These are phyloP conservation scores for Mycena albidolilacea DNA, from an alignment of 768 basidiomycete species.

Conservation along the genomic window DNA sequence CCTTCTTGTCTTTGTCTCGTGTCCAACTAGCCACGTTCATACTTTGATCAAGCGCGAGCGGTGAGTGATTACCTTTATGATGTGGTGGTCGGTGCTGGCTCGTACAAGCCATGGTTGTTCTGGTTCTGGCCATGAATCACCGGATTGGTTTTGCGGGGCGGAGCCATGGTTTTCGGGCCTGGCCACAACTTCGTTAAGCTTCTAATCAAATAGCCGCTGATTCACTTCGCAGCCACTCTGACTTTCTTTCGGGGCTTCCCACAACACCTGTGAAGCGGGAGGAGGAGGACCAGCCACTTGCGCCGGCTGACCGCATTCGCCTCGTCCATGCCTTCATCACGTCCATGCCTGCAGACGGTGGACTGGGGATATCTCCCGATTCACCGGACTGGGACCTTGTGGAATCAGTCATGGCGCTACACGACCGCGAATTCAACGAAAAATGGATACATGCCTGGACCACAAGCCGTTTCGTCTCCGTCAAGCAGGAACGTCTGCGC, in stretches of 20 bases:
- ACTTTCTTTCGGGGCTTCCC: slow-evolving; percentile 85
- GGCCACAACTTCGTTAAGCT: not conserved
- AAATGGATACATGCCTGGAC: slow-evolving; percentile 86
- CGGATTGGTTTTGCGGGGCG: no score
- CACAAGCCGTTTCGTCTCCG: slow-evolving; percentile 70
- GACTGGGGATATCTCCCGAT: slow-evolving; percentile 85
- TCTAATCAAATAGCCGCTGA: not conserved
- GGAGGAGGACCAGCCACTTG: slow-evolving; percentile 62
- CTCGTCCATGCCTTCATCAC: slow-evolving; percentile 82
- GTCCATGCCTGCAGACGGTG: slow-evolving; percentile 80
- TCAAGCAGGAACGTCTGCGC: slow-evolving; percentile 78
- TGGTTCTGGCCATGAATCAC: not conserved
- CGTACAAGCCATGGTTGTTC: not conserved
- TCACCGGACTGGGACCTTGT: slow-evolving; percentile 84
- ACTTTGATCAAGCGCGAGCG: slow-evolving; percentile 81
- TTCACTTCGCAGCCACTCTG: slow-evolving; percentile 67
- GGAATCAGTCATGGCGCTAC: slow-evolving; percentile 86
- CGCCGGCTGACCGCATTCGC: slow-evolving; percentile 85
- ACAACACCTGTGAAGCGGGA: slow-evolving; percentile 63
- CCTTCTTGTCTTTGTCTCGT: slow-evolving; percentile 82
- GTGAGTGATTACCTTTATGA: slow-evolving; percentile 58
- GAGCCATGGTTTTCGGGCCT: not conserved
- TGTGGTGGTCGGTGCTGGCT: not conserved
- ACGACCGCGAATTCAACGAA: slow-evolving; percentile 87
- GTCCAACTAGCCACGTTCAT: slow-evolving; percentile 72